Evolutionary conservation across 1,284 basidiomycete genomes (phyloP).

Genomic region (Trichosporon sp.): DNA sequence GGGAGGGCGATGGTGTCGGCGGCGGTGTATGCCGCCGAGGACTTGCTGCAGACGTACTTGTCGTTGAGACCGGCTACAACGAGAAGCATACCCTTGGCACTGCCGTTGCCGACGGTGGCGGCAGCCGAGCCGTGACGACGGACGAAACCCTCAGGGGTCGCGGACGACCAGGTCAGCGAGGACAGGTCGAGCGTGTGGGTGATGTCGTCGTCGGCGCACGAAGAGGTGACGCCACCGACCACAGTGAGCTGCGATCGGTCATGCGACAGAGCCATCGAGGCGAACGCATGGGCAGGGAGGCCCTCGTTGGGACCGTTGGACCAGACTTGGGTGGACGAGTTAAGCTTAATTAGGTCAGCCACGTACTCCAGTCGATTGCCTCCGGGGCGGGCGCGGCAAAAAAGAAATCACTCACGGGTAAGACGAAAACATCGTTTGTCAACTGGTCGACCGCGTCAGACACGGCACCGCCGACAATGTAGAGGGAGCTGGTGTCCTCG

Average conservation of each 20-base stretch:
- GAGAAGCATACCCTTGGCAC: constrained; percentile 31
- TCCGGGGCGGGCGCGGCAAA: background rate
- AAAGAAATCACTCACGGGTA: constrained; percentile 32
- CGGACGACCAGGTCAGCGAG: constrained; percentile 28
- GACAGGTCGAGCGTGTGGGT: constrained; percentile 39
- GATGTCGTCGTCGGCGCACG: constrained; percentile 36
- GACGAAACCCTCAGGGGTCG: constrained; percentile 28
- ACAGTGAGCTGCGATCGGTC: constrained; percentile 34
- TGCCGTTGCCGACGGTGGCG: constrained; percentile 28
- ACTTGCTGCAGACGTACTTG: constrained; percentile 38
- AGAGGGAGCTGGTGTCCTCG: constrained; percentile 39
- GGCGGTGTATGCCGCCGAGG: constrained; percentile 37
- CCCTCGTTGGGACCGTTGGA: constrained; percentile 29
- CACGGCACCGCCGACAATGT: constrained; percentile 47
- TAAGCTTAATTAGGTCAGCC: constrained; percentile 29
- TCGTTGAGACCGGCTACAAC: constrained; percentile 47
- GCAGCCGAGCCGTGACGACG: constrained; percentile 40
- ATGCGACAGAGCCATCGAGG: constrained; percentile 29
- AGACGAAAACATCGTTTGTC: constrained; percentile 47
- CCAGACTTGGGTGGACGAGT: constrained; percentile 38
- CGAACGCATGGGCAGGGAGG: constrained; percentile 48
- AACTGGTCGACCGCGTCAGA: constrained; percentile 41
- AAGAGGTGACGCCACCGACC: constrained; percentile 45
- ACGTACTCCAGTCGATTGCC: background rate
- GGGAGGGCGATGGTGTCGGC: constrained; percentile 37